Percentiles rank a stretch among this genome's conserved stretches.
These are phyloP conservation scores for Allomyces arbusculus DNA, from an alignment of 192 early-diverging fungal species.

Conservation along the genomic window DNA sequence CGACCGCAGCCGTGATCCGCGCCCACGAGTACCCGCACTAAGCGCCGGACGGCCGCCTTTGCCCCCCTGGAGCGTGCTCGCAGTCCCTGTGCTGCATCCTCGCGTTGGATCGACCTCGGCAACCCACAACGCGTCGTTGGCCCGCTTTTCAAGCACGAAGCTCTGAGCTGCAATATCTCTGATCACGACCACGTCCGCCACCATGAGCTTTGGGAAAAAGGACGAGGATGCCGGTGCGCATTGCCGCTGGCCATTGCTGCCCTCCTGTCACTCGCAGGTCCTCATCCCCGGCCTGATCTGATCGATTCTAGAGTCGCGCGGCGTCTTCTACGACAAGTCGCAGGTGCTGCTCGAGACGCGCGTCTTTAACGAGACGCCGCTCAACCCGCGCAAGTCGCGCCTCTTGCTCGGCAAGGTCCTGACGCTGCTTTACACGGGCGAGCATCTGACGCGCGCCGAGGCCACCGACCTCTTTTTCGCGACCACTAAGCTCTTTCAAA, in stretches of 20 bases:
- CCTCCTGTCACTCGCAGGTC: not conserved
- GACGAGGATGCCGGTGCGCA: constrained; percentile 43
- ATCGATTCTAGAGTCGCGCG: not conserved
- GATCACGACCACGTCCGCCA: too few relatives aligned
- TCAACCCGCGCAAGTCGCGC: constrained; percentile 84
- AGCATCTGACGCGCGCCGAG: constrained; percentile 77
- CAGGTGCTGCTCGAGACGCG: constrained; percentile 88
- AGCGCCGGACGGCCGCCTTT: too few relatives aligned
- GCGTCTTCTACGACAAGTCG: constrained; percentile 44
- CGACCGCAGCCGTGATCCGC: too few relatives aligned
- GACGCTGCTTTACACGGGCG: constrained; percentile 75
- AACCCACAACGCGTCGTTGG: too few relatives aligned
- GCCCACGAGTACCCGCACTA: too few relatives aligned
- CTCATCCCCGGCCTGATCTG: not conserved
- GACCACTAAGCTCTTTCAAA: constrained; percentile 94
- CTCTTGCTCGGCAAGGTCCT: constrained; percentile 80
- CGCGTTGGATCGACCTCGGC: too few relatives aligned
- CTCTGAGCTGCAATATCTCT: too few relatives aligned
- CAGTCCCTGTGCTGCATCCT: too few relatives aligned
- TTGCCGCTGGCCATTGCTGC: not conserved
- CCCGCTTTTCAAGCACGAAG: too few relatives aligned
- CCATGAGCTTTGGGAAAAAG: constrained; percentile 40
- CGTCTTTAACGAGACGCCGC: constrained; percentile 89
- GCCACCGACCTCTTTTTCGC: constrained; percentile 96
- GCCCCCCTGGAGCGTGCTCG: too few relatives aligned